Base-by-base conservation (phyloP, 2,329 filamentous ascomycete species). In the Cladosporium phlei region DNA sequence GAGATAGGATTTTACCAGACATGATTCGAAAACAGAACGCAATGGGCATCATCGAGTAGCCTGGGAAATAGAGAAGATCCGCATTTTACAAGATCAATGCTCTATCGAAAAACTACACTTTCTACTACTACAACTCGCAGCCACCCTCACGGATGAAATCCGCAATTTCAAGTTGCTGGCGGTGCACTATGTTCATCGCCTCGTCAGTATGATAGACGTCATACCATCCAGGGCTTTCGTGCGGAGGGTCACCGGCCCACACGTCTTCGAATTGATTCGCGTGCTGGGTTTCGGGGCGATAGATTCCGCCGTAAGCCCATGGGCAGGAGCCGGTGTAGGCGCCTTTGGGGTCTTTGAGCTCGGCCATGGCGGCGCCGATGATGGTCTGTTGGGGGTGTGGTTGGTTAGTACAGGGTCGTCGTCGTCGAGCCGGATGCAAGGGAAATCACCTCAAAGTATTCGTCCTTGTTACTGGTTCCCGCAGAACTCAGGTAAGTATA, bases 221-320 rank as follows among this genome's bases (percentile, higher is more conserved):
- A 43, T 69, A 69, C 66, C 66, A 69, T 0, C 66, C 66, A 1
- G 66, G 65, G 4, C 54, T 54, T 51, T 69, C 66, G 46, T 69
- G 66, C 1, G 66, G 66, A 14, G 66, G 66, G 39, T 69, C 66
- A 3, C 66, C 66, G 1, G 66, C 66, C 66, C 66, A 69, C 0
- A 68, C 59, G 60, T 67, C 66, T 2, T 65, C 66, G 46, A 68
- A 68, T 5, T 61, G 60, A 50, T 69, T 66, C 6, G 55, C 55
- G 24, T 55, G 43, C 49, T 69, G 61, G n/a, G 64, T 66, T 48
- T 69, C 66, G 0, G 66, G 66, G 1, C 66, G 55, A 47, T 61
- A 69, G 2, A 65, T 47, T 4, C 66, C 66, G n/a, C 66, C 65
- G 48, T 69, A 69, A 2, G 66, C 66, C 66, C 66, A 69, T 0